A percentile compares a stretch with the other conserved stretches of the same genome.
phyloP scores from a whole-genome alignment of 176 grass and related monocot genomes.

The Lolium rigidum region DNA sequence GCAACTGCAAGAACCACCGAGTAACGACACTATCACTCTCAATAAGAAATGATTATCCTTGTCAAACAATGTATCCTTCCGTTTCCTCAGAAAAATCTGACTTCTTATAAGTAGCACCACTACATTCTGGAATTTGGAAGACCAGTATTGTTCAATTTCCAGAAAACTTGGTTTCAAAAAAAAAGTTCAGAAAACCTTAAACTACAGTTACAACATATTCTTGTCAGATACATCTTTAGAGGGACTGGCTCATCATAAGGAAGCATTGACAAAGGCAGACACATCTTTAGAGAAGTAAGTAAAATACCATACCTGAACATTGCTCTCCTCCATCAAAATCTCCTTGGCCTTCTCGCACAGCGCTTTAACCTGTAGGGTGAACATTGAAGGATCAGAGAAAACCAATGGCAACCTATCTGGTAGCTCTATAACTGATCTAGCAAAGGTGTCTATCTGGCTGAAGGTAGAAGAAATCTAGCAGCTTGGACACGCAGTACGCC shows the following conservation, averaged over 20 bases:
- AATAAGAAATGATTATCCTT: background rate
- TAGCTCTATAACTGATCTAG: background rate
- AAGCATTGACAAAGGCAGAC: background rate
- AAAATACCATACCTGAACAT: conserved; percentile 71
- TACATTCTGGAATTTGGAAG: no score
- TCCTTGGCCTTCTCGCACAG: conserved; percentile 98
- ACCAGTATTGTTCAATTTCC: no score
- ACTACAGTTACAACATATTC: background rate
- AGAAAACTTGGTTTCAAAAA: no score
- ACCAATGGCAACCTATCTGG: background rate
- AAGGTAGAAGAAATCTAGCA: background rate
- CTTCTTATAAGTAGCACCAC: no score
- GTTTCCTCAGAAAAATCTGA: no score
- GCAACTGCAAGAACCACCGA: background rate
- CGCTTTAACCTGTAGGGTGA: conserved; percentile 62
- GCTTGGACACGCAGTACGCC: background rate
- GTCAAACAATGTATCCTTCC: background rate
- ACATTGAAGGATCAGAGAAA: background rate
- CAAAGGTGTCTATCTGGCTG: background rate
- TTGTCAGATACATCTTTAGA: no score
- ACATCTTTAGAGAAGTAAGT: background rate
- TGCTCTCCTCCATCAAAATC: conserved; percentile 98
- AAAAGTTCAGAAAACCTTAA: no score
- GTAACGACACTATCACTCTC: background rate
- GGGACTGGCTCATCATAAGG: background rate